These are phyloP conservation scores for Geranium brycei DNA, from an alignment of 345 rosid species.

Conservation along the genomic window DNA sequence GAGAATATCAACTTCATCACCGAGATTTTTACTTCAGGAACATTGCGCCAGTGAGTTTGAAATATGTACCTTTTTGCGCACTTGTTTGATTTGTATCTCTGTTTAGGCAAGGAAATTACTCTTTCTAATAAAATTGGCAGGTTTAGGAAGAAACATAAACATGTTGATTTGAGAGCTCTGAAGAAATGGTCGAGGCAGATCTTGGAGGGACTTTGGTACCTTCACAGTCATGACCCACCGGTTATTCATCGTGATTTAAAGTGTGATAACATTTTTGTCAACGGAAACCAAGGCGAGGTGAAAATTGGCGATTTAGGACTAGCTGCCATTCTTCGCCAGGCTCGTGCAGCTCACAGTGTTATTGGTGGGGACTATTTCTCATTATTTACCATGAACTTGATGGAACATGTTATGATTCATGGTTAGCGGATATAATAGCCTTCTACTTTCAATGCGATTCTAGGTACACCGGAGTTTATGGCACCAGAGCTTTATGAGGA, in stretches of 20 bases:
- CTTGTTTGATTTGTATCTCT: background rate
- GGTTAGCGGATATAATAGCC: background rate
- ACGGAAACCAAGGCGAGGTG: constrained; percentile 92
- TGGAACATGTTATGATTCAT: background rate
- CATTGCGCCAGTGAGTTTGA: constrained; percentile 60
- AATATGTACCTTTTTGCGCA: background rate
- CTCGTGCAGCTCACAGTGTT: constrained; percentile 79
- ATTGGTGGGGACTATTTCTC: constrained; percentile 26
- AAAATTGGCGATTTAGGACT: constrained; percentile 93
- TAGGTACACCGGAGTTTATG: constrained; percentile 98
- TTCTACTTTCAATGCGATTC: background rate
- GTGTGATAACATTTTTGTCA: constrained; percentile 89
- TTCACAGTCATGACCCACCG: constrained; percentile 87
- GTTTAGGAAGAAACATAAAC: constrained; percentile 82
- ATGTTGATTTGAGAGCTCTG: constrained; percentile 71
- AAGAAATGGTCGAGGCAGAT: constrained; percentile 96
- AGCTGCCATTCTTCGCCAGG: constrained; percentile 62
- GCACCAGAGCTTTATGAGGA: constrained; percentile 98
- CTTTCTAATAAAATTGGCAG: constrained; percentile 17
- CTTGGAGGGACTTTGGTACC: constrained; percentile 68
- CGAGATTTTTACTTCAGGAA: constrained; percentile 91
- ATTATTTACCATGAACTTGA: too few relatives aligned
- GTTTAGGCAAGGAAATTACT: background rate
- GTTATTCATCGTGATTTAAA: constrained; percentile 90
- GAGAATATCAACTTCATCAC: constrained; percentile 84